Evolutionary conservation across 176 grass and related monocot genomes (phyloP).

Genomic region (Alloteropsis semialata): DNA sequence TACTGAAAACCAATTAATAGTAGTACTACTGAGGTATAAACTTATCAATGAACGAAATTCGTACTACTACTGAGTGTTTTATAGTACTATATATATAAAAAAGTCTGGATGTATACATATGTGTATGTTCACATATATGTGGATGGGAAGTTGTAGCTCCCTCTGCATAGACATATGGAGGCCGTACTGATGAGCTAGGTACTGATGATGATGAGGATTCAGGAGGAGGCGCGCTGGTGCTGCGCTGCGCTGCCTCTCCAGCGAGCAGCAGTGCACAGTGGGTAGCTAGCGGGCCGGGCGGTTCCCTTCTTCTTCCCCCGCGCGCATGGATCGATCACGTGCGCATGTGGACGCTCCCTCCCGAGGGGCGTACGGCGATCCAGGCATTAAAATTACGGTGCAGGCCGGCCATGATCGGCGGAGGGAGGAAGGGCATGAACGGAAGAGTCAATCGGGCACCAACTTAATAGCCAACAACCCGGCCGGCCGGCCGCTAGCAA

Average conservation of each 20-base stretch:
- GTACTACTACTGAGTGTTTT: not conserved
- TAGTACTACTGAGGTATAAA: not conserved
- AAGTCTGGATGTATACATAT: not conserved
- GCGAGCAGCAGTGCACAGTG: not conserved
- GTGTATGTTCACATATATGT: not conserved
- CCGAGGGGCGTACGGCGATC: constrained; percentile 24
- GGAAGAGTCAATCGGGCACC: not conserved
- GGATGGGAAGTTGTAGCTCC: not conserved
- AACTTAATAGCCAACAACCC: not conserved
- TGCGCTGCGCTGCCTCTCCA: not conserved
- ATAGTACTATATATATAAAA: not conserved
- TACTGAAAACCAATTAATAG: not conserved
- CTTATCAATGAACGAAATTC: not conserved
- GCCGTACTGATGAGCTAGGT: not conserved
- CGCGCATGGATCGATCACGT: constrained; percentile 18
- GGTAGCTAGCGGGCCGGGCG: not conserved
- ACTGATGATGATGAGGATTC: not conserved
- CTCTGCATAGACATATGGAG: not conserved
- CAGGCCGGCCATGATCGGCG: not conserved
- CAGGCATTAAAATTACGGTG: not conserved
- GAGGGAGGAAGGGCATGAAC: not conserved
- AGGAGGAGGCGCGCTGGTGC: not conserved
- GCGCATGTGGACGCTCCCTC: constrained; percentile 15
- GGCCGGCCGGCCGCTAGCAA: not conserved
- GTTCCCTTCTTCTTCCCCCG: not conserved